phyloP scores from a whole-genome alignment of 2,329 filamentous ascomycete species.

The Colletotrichum australisinense region DNA sequence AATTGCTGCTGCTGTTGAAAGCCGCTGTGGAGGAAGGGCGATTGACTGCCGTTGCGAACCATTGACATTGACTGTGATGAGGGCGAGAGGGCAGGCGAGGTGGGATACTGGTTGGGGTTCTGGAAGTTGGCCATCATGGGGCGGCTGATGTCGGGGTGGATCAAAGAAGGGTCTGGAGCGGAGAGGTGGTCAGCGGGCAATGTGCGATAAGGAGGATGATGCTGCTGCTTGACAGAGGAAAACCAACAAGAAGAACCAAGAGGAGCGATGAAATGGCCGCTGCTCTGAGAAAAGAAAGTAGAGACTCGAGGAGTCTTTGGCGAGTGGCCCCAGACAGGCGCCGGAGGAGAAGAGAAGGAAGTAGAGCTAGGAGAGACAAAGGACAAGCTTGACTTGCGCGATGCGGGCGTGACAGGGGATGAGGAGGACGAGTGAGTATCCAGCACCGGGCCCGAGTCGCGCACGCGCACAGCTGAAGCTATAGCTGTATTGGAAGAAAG shows the following conservation, averaged over 20 bases:
- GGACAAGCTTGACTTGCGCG: conserved; percentile 43
- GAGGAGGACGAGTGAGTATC: conserved; percentile 43
- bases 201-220: conserved; percentile 30
- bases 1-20: conserved; percentile 62
- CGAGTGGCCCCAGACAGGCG: conserved; percentile 44
- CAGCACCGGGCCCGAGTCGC: conserved; percentile 40
- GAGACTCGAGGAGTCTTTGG: conserved; percentile 45
- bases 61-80: conserved; percentile 59
- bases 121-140: conserved; percentile 63
- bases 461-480: conserved; percentile 10
- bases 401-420: conserved; percentile 41
- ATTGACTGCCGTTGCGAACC: conserved; percentile 68
- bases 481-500: conserved; percentile 12
- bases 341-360: conserved; percentile 47
- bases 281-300: conserved; percentile 65
- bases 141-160: conserved; percentile 65
- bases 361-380: conserved; percentile 46
- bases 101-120: conserved; percentile 61
- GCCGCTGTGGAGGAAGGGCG: conserved; percentile 72
- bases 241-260: conserved; percentile 65
- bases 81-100: conserved; percentile 74
- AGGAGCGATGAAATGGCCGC: conserved; percentile 63
- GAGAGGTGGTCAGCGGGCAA: conserved; percentile 49
- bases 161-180: conserved; percentile 64
- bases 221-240: conserved; percentile 48